Evolutionary conservation across 2,329 filamentous ascomycete genomes (phyloP).

Genomic region (Talaromyces marneffei): DNA sequence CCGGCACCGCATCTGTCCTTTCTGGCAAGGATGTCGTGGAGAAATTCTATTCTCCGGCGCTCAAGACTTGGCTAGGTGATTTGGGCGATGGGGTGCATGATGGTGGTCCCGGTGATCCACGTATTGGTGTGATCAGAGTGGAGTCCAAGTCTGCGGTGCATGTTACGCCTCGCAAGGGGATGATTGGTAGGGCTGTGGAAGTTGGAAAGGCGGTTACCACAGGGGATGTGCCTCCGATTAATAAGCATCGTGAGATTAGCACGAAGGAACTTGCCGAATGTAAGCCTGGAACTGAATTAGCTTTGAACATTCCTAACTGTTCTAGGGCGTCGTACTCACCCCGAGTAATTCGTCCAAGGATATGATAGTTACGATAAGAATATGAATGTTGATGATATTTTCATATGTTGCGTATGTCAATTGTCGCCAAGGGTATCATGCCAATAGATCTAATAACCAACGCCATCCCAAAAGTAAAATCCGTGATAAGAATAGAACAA

Average conservation of each 20-base stretch:
- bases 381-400: background rate
- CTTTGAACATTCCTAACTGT: background rate
- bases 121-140: slow-evolving; percentile 75
- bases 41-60: slow-evolving; percentile 66
- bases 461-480: background rate
- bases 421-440: background rate
- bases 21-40: slow-evolving; percentile 63
- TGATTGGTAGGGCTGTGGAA: slow-evolving; percentile 61
- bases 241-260: slow-evolving; percentile 68
- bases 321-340: slow-evolving; percentile 29
- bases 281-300: slow-evolving; percentile 19
- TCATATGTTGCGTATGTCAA: background rate
- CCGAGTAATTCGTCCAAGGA: slow-evolving; percentile 17
- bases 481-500: background rate
- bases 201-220: slow-evolving; percentile 69
- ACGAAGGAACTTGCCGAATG: slow-evolving; percentile 61
- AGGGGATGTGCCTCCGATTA: slow-evolving; percentile 65
- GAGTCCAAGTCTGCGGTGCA: slow-evolving; percentile 69
- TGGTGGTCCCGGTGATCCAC: slow-evolving; percentile 72
- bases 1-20: slow-evolving; percentile 64
- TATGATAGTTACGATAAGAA: background rate
- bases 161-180: slow-evolving; percentile 56
- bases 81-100: slow-evolving; percentile 78
- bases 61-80: slow-evolving; percentile 85
- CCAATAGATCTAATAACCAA: background rate